phyloP scores from a whole-genome alignment of 2,329 filamentous ascomycete genomes.

The Botrytis tulipae region DNA sequence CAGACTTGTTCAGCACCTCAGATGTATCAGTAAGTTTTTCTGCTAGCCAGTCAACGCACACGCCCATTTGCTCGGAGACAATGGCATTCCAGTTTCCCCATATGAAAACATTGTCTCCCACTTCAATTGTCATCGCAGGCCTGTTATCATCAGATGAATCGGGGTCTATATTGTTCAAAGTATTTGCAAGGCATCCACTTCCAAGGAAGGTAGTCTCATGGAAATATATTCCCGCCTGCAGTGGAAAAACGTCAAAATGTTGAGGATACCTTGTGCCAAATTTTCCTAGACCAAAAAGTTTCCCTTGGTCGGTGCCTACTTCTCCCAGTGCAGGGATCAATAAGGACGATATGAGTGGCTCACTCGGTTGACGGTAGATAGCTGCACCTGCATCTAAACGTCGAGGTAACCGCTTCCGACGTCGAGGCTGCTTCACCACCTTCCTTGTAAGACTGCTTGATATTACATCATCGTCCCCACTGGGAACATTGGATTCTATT shows the following conservation, averaged over 20 bases:
- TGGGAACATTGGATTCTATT: slow-evolving; percentile 12
- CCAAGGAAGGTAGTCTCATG: slow-evolving; percentile 60
- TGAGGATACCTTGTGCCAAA: slow-evolving; percentile 61
- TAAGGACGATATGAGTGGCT: slow-evolving; percentile 33
- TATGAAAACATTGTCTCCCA: slow-evolving; percentile 50
- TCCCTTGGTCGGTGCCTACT: slow-evolving; percentile 35
- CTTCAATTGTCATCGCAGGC: slow-evolving; percentile 43
- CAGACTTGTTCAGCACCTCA: slow-evolving; percentile 11
- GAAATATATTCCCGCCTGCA: slow-evolving; percentile 56
- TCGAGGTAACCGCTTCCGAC: slow-evolving; percentile 33
- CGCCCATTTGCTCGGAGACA: slow-evolving; percentile 59
- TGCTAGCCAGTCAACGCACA: slow-evolving; percentile 58
- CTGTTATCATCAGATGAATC: slow-evolving; percentile 30
- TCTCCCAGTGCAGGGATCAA: slow-evolving; percentile 29
- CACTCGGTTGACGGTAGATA: slow-evolving; percentile 38
- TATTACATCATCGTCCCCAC: not conserved
- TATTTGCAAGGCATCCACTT: slow-evolving; percentile 47
- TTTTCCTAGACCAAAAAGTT: slow-evolving; percentile 55
- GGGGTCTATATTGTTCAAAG: slow-evolving; percentile 34
- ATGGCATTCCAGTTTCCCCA: slow-evolving; percentile 59
- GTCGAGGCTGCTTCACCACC: slow-evolving; percentile 8
- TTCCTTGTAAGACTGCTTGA: not conserved
- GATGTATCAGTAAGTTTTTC: slow-evolving; percentile 42
- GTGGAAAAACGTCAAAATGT: slow-evolving; percentile 61
- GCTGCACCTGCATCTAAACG: slow-evolving; percentile 37